phyloP scores from a whole-genome alignment of 176 grass and related monocot genomes.

The Oryza officinalis region DNA sequence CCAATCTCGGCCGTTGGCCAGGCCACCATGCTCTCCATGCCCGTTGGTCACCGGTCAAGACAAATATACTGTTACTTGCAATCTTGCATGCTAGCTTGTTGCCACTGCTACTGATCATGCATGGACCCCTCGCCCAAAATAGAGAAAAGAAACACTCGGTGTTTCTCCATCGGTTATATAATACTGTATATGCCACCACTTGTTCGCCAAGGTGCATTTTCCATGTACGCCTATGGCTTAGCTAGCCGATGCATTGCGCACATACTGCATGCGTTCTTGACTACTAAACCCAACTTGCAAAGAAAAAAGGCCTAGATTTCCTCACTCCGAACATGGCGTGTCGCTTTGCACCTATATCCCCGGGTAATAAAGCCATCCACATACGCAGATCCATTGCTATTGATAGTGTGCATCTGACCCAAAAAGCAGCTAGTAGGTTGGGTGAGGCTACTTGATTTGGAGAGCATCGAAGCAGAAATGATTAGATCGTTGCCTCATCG shows the following conservation, averaged over 20 bases:
- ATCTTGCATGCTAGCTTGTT: neutral
- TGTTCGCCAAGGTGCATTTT: constrained; percentile 18
- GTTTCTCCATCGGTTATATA: neutral
- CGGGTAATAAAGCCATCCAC: constrained; percentile 6
- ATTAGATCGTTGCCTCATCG: constrained; percentile 10
- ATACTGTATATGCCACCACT: constrained; percentile 18
- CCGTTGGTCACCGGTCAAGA: constrained; percentile 16
- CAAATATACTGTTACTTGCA: constrained; percentile 17
- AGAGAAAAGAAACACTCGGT: neutral
- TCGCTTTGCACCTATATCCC: constrained; percentile 5
- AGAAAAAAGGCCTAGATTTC: constrained; percentile 41
- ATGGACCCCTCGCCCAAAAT: constrained; percentile 24
- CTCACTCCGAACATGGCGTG: constrained; percentile 52
- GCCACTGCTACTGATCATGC: neutral
- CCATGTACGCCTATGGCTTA: neutral
- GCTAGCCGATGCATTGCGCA: neutral
- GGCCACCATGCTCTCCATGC: constrained; percentile 21
- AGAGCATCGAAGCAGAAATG: constrained; percentile 10
- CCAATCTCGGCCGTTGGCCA: constrained; percentile 1
- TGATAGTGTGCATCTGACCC: neutral
- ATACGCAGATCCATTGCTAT: constrained; percentile 11
- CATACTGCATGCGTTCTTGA: neutral
- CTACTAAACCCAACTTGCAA: constrained; percentile 36
- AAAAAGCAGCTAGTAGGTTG: constrained; percentile 15
- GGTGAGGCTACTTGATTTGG: constrained; percentile 23